Base-by-base conservation (phyloP, 352 stramenopile species). In the Phytopythium delawarense region DNA sequence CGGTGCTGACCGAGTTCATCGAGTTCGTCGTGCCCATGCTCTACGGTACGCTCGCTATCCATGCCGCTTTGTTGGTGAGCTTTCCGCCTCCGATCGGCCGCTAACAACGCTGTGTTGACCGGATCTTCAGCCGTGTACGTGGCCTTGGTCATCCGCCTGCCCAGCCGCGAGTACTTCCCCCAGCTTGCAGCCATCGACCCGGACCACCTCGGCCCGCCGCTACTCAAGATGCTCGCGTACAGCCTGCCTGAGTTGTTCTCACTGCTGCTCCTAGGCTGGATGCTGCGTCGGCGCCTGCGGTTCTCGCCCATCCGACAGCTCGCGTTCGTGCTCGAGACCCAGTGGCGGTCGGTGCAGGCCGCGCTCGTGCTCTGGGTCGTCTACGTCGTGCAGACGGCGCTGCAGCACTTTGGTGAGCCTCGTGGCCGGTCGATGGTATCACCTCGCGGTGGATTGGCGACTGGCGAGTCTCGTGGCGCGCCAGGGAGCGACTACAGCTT, bases 1-100 rank as follows among this genome's bases (percentile, higher is more conserved):
- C 70, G 42, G 59, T 79, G n/a, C 64, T 84, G 7, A 67, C 68
- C 16, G 72, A 84, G 58, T 79, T 76, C 40, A 74, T 66, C 6
- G 75, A 81, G 51, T 65, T 79, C 9, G 23, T 74, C 42, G 62
- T 81, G 25, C 68, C 75, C 7, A 9, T 71, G 12, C 64, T 84
- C 18, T 78, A 79, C 45, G 32, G 69, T 71, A 1, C 1, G 58
- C 13, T 65, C 60, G 6, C 62, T 74, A 4, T 16, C 67, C 13
- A 18, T 60, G 15, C 53, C 25, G 25, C 25, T 28, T 28, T 28
- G 25, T 28, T 28, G 2, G 25, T 28, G 25, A 28, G 25, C 25
- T n/a, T n/a, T n/a, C n/a, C n/a, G n/a, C n/a, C n/a, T n/a, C n/a
- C n/a, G n/a, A n/a, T n/a, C n/a, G n/a, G n/a, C n/a, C n/a, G n/a